Evolutionary conservation across 148 eudicot species (phyloP).

Genomic region (Pouteria glomerata): DNA sequence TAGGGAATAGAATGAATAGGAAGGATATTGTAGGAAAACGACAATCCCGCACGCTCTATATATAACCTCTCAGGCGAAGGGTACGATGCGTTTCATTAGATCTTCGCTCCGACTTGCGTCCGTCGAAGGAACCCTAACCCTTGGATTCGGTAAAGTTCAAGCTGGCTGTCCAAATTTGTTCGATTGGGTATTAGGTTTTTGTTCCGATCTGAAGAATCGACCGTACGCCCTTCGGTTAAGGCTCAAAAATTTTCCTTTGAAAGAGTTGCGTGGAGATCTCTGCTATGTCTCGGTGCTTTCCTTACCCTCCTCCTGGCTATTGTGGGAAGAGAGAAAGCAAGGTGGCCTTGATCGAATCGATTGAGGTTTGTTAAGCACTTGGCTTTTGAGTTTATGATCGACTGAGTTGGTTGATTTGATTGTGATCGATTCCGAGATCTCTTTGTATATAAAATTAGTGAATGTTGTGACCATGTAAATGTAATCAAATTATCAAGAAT

Average conservation of each 20-base stretch:
- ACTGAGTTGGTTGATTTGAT: background rate
- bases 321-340: conserved; percentile 36
- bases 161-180: background rate
- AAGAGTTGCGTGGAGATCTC: conserved; percentile 1
- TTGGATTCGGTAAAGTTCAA: background rate
- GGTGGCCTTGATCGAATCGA: conserved; percentile 91
- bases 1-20: background rate
- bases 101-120: no score
- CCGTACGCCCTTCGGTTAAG: background rate
- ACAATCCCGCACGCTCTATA: background rate
- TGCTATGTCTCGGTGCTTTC: conserved; percentile 78
- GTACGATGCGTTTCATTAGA: background rate
- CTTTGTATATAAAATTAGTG: conserved; percentile 4
- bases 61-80: background rate
- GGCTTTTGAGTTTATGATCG: conserved; percentile 16
- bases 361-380: conserved; percentile 82
- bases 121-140: background rate
- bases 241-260: background rate
- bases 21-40: background rate
- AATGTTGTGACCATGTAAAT: background rate
- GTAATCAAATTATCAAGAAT: background rate
- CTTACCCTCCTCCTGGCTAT: conserved; percentile 66
- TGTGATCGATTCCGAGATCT: conserved; percentile 12
- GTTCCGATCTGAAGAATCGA: background rate
- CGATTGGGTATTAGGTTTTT: background rate